Base-by-base conservation (phyloP, 345 rosid species). In the Xanthoceras sorbifolium region DNA sequence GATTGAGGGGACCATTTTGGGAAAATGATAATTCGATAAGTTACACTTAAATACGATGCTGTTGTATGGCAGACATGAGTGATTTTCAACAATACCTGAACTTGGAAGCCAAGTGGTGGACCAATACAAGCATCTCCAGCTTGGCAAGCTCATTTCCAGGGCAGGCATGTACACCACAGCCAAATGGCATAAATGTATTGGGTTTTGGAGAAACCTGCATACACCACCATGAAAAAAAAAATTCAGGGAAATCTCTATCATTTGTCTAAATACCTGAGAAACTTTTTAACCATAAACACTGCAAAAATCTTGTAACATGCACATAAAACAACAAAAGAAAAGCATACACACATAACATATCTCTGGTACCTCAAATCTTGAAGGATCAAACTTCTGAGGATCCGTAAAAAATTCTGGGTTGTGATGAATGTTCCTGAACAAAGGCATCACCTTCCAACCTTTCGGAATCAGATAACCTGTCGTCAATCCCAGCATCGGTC, bases 361-460 rank as follows among this genome's bases (percentile, higher is more conserved):
- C 65, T 67, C 10, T 73, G n/a, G 22, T 77, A 92, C 97, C 94
- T 92, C 91, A 81, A 92, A 92, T 82, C 97, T 86, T 15, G 87
- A 85, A 52, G 94, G 91, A 76, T 92, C 90, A 69, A 92, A 89
- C 31, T 85, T 87, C 10, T 90, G 85, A 14, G 97, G 94, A 79
- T 92, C 88, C 17, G 68, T 64, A 72, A 87, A 92, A 77, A 80
- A 85, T 59, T 90, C 84, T 59, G 90, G 89, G 84, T 82, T 84
- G 85, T 89, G 94, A 76, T 92, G 97, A 76, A 89, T 83, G 82
- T 85, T 92, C 82, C 97, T 89, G 85, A 92, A 90, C 70, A 89
- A 81, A 73, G 97, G 97, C 91, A 92, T 83, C 63, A 89, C 97
- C 86, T 92, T 92, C 92, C 94, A 92, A 15, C 97, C 97, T 76